Base-by-base conservation (phyloP, 2,329 filamentous ascomycete genomes). In the Arthrinium phaeospermum region DNA sequence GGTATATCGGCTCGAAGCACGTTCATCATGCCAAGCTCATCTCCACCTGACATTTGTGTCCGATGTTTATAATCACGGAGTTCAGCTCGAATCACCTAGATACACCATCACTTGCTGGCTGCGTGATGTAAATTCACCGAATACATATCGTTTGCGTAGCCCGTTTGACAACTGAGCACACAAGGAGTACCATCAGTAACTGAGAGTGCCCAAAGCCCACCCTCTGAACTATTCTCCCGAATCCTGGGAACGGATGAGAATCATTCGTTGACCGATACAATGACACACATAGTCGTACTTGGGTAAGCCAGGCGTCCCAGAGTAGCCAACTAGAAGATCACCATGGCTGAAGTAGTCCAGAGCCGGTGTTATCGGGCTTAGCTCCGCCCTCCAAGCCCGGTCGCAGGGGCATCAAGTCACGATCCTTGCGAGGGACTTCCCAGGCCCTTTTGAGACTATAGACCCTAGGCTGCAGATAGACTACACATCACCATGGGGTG, bases 401-500 rank as follows among this genome's bases (percentile, higher is more conserved):
- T 76, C 81, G 51, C 78, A 81, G 22, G 81, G 81, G 37, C 79
- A 83, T 76, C 69, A 74, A 69, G 83, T 87, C 16, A 83, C 83
- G 24, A 82, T 88, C 68, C 74, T 88, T 3, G 85, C 86, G 27
- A 81, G 79, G 47, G 84, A 87, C 77, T 85, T 88, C 68, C 86
- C 86, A 13, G 79, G 77, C n/a, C 83, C 85, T 13, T 86, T 82
- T 67, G 86, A 87, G 77, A 83, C 84, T 16, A 80, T 85, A 46
- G 82, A 86, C 72, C 76, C 81, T 6, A 73, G 73, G 19, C 73
- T 80, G 0, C 79, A 83, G 71, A 85, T 87, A 77, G 84, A 90
- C 80, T 90, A 86, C 77, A 86, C 88, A 19, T 90, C 88, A 44
- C 87, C 88, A 70, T 90, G 87, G 88, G 88, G 84, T 47, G 88